These are phyloP conservation scores for Colletotrichum sp. DNA, from an alignment of 2,329 filamentous ascomycete species.

Conservation along the genomic window DNA sequence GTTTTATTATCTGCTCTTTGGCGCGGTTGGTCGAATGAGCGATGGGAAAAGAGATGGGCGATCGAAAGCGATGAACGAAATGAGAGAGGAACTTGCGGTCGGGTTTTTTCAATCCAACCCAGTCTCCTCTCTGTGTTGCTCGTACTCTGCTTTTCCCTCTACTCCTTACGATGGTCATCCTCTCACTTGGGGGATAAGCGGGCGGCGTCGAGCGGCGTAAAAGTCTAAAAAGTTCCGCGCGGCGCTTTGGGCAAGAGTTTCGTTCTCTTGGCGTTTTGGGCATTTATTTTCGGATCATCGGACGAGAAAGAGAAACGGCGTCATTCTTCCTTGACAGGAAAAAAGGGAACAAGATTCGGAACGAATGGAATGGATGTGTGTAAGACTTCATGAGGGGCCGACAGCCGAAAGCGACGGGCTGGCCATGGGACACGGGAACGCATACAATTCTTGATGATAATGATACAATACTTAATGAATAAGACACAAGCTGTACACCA, in stretches of 20 bases:
- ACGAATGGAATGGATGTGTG: not conserved
- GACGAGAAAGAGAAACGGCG: not conserved
- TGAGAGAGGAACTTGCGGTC: not conserved
- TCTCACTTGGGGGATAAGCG: not conserved
- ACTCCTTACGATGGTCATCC: not conserved
- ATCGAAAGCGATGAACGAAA: not conserved
- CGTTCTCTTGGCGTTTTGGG: constrained; percentile 3
- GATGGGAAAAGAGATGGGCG: not conserved
- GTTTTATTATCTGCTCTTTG: not conserved
- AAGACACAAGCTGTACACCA: not conserved
- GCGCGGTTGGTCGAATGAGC: not conserved
- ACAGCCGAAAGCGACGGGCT: not conserved
- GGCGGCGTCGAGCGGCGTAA: not conserved
- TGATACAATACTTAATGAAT: constrained; percentile 1
- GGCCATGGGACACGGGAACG: not conserved
- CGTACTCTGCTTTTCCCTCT: not conserved
- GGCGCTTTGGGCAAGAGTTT: constrained; percentile 19
- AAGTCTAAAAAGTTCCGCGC: constrained; percentile 7
- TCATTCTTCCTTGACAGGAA: not conserved
- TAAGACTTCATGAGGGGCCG: not conserved
- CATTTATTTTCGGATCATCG: not conserved
- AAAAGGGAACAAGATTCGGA: not conserved
- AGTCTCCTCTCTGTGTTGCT: too few species aligned
- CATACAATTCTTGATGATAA: not conserved
- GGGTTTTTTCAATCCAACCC: not conserved